Evolutionary conservation across 164 flowering plant species (phyloP).

Genomic region (Annona squamosa): DNA sequence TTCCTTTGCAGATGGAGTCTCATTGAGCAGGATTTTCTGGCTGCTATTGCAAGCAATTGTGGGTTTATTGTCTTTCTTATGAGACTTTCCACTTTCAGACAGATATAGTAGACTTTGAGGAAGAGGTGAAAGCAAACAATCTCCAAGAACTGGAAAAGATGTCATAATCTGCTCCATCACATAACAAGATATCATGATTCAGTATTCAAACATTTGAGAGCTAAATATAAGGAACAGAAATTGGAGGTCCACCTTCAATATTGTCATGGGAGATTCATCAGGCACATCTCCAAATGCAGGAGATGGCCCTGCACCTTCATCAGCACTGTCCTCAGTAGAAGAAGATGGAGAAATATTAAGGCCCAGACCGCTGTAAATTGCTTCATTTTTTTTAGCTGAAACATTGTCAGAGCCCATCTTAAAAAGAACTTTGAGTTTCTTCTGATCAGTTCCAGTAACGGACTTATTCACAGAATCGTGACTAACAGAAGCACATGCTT

Average conservation of each 20-base stretch:
- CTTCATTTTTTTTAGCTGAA: constrained; percentile 58
- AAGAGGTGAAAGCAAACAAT: constrained; percentile 59
- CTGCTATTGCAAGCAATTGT: constrained; percentile 11
- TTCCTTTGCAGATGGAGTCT: constrained; percentile 11
- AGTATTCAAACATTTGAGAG: not conserved
- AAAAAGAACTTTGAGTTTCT: constrained; percentile 67
- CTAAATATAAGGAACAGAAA: not conserved
- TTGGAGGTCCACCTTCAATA: constrained; percentile 46
- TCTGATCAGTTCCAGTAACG: constrained; percentile 39
- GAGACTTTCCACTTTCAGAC: constrained; percentile 21
- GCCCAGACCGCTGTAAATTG: constrained; percentile 79
- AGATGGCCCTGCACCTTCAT: constrained; percentile 31
- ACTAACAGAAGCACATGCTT: constrained; percentile 16
- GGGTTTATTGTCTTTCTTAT: constrained; percentile 12
- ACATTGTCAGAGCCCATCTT: constrained; percentile 64
- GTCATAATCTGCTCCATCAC: constrained; percentile 61
- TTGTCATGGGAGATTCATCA: constrained; percentile 47
- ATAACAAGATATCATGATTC: constrained; percentile 3
- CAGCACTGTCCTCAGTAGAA: constrained; percentile 48
- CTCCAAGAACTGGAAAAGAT: constrained; percentile 38
- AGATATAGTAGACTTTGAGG: constrained; percentile 38
- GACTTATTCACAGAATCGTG: constrained; percentile 24
- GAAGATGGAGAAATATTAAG: constrained; percentile 68
- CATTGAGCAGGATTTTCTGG: constrained; percentile 15
- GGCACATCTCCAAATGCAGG: constrained; percentile 22